Evolutionary conservation across 179 eudicot genomes (phyloP).

Genomic region (Silene coronaria): DNA sequence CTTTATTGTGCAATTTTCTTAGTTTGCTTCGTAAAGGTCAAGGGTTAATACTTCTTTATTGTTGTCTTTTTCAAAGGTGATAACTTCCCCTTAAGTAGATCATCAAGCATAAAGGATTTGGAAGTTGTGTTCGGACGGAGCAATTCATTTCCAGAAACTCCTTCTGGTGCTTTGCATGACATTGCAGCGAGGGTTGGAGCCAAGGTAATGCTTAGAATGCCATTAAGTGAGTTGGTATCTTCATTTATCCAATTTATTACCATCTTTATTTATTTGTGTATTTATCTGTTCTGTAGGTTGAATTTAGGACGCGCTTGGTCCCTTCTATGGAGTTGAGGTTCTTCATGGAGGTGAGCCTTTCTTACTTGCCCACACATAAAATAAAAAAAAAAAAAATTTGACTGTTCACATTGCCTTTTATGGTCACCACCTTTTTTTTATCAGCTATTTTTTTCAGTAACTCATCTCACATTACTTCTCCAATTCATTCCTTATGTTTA

Average conservation of each 20-base stretch:
- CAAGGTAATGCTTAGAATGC: slow-evolving; percentile 45
- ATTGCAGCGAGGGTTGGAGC: slow-evolving; percentile 81
- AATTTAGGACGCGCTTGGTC: slow-evolving; percentile 53
- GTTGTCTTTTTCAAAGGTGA: slow-evolving; percentile 42
- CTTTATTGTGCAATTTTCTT: not conserved
- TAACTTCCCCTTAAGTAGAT: slow-evolving; percentile 44
- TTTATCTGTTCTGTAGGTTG: slow-evolving; percentile 48
- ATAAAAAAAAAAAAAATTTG: too few species aligned
- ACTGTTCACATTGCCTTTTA: not conserved
- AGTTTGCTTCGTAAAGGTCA: not conserved
- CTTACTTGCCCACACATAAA: slow-evolving; percentile 2
- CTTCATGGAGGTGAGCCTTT: slow-evolving; percentile 46
- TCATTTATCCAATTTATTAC: not conserved
- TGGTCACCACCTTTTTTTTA: not conserved
- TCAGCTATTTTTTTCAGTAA: not conserved
- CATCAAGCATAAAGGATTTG: slow-evolving; percentile 50
- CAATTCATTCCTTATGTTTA: not conserved
- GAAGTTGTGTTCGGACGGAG: slow-evolving; percentile 50
- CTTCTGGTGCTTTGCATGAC: slow-evolving; percentile 64
- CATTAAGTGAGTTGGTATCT: not conserved
- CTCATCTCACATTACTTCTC: not conserved
- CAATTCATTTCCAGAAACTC: slow-evolving; percentile 43
- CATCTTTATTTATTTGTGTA: slow-evolving; percentile 7
- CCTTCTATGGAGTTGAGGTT: slow-evolving; percentile 62
- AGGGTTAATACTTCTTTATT: slow-evolving; percentile 3